Conservation (phyloP, 306 rosid species). For the Inga laurina region DNA sequence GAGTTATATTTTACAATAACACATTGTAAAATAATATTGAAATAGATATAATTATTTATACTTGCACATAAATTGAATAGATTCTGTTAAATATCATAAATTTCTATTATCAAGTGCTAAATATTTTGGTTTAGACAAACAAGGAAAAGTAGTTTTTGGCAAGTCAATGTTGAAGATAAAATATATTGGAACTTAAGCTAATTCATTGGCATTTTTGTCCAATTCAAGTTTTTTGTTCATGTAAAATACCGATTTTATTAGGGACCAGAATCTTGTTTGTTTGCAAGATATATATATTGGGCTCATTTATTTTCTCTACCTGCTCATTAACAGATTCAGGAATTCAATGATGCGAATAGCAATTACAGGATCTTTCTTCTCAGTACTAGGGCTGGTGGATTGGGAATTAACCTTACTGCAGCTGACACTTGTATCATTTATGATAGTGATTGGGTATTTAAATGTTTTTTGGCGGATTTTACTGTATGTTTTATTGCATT, state of each 20-base stretch:
- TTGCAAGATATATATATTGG: conserved; percentile 14
- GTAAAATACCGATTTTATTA: background rate
- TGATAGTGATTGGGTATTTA: conserved; percentile 97
- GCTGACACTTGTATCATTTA: conserved; percentile 98
- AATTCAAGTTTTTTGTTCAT: background rate
- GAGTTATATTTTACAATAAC: background rate
- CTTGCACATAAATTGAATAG: background rate
- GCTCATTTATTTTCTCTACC: conserved; percentile 21
- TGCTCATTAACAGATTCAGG: conserved; percentile 58
- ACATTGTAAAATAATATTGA: background rate
- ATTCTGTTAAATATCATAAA: background rate
- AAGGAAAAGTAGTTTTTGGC: background rate
- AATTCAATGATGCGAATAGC: conserved; percentile 74
- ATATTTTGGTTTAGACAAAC: background rate
- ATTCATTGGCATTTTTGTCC: background rate
- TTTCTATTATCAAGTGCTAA: background rate
- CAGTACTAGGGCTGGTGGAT: conserved; percentile 97
- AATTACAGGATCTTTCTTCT: conserved; percentile 69
- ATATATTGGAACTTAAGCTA: background rate
- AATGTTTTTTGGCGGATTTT: background rate
- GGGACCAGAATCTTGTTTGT: background rate
- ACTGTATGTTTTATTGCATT: conserved; percentile 12
- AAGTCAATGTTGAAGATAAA: background rate
- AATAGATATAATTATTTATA: background rate
- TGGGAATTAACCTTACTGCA: conserved; percentile 96